These are phyloP conservation scores for Hymenoscyphus linearis DNA, from an alignment of 2,329 filamentous ascomycete species.

Conservation along the genomic window DNA sequence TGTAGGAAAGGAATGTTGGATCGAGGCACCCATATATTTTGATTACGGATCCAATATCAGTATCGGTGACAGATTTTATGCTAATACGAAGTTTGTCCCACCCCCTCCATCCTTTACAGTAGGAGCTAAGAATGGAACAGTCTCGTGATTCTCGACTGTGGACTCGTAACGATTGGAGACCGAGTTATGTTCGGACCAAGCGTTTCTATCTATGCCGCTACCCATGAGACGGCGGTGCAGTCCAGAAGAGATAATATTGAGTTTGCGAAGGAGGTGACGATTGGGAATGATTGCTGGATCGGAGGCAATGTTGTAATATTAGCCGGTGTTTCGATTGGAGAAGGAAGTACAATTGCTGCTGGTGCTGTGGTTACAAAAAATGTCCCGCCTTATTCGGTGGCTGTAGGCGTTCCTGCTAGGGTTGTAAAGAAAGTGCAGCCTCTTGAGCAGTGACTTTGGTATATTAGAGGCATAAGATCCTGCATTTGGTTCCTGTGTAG, in stretches of 20 bases:
- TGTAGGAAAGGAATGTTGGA: slow-evolving; percentile 47
- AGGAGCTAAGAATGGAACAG: not conserved
- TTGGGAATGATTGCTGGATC: slow-evolving; percentile 52
- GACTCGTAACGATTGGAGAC: slow-evolving; percentile 45
- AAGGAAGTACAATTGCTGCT: slow-evolving; percentile 46
- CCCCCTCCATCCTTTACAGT: not conserved
- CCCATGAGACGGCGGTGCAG: slow-evolving; percentile 62
- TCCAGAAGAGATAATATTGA: slow-evolving; percentile 43
- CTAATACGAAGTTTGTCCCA: slow-evolving; percentile 46
- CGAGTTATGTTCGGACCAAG: slow-evolving; percentile 55
- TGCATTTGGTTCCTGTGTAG: too few relatives aligned
- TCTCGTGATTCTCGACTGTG: slow-evolving; percentile 59
- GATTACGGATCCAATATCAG: slow-evolving; percentile 64
- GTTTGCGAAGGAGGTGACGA: slow-evolving; percentile 40
- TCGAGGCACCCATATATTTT: slow-evolving; percentile 57
- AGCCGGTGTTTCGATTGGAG: slow-evolving; percentile 47
- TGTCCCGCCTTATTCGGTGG: slow-evolving; percentile 44
- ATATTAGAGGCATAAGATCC: too few relatives aligned
- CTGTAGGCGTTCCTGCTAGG: slow-evolving; percentile 43
- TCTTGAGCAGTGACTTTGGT: not conserved
- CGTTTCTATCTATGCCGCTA: slow-evolving; percentile 64
- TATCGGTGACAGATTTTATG: slow-evolving; percentile 58
- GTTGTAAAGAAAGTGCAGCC: slow-evolving; percentile 41
- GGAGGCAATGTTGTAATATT: slow-evolving; percentile 45
- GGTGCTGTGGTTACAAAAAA: slow-evolving; percentile 46